phyloP scores from a whole-genome alignment of 345 rosid genomes.

The Fremontodendron californicum region DNA sequence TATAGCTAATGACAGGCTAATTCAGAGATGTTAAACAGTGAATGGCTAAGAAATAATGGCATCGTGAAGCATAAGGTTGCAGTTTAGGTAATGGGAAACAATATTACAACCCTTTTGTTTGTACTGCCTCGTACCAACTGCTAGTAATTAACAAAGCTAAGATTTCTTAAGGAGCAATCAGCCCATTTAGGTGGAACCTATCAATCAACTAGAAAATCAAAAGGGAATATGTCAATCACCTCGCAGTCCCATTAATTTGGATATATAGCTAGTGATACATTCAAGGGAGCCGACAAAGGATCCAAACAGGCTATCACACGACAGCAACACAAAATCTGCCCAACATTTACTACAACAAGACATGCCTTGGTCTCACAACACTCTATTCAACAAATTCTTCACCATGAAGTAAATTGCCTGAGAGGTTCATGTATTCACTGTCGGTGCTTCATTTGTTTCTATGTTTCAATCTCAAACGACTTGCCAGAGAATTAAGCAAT shows the following conservation, averaged over 20 bases:
- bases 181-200: constrained; percentile 22
- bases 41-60: background rate
- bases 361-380: background rate
- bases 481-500: constrained; percentile 18
- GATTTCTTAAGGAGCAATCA: constrained; percentile 28
- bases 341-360: background rate
- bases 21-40: background rate
- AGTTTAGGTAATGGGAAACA: background rate
- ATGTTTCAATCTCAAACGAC: constrained; percentile 16
- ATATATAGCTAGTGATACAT: background rate
- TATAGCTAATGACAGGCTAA: background rate
- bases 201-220: constrained; percentile 13
- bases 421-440: background rate
- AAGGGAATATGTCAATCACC: background rate
- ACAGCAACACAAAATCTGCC: constrained; percentile 7
- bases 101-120: background rate
- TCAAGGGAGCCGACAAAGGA: background rate
- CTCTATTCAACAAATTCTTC: background rate
- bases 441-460: background rate
- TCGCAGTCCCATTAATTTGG: background rate
- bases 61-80: background rate
- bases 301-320: background rate
- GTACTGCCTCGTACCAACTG: constrained; percentile 16
- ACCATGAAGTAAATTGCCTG: background rate
- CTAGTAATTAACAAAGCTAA: background rate